Conservation (phyloP, 371 early-diverging fungal species). For the Basidiobolus meristosporus region DNA sequence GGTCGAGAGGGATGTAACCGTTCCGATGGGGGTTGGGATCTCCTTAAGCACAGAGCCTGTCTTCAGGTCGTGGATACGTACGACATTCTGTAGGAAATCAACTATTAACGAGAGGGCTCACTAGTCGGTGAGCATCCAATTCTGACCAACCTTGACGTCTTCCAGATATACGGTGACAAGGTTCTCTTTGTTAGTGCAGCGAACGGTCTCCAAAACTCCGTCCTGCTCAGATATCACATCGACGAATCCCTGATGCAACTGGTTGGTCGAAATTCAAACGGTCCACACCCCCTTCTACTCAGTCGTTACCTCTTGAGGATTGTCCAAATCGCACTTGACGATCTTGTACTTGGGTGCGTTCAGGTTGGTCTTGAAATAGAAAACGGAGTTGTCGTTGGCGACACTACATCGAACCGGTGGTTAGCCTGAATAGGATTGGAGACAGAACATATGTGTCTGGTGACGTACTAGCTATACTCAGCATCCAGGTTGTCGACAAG, state of each 20-base stretch:
- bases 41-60: constrained; percentile 7
- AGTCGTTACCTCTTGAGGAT: too few species aligned
- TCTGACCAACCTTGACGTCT: constrained; percentile 31
- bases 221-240: constrained; percentile 28
- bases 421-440: neutral
- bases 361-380: constrained; percentile 36
- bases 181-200: constrained; percentile 22
- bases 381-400: constrained; percentile 27
- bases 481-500: constrained; percentile 25
- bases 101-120: neutral
- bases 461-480: constrained; percentile 16
- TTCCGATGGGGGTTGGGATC: constrained; percentile 11
- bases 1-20: constrained; percentile 4
- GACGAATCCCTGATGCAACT: constrained; percentile 24
- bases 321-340: constrained; percentile 28
- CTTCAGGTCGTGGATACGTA: constrained; percentile 8
- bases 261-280: too few species aligned
- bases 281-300: too few species aligned
- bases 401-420: constrained; percentile 8
- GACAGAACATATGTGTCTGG: neutral
- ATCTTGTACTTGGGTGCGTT: constrained; percentile 32
- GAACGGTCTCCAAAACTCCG: constrained; percentile 16
- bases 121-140: constrained; percentile 1
- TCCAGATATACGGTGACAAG: constrained; percentile 27
- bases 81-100: neutral